Conservation (phyloP, 2,329 filamentous ascomycete species). For the Xylaria arbuscula region DNA sequence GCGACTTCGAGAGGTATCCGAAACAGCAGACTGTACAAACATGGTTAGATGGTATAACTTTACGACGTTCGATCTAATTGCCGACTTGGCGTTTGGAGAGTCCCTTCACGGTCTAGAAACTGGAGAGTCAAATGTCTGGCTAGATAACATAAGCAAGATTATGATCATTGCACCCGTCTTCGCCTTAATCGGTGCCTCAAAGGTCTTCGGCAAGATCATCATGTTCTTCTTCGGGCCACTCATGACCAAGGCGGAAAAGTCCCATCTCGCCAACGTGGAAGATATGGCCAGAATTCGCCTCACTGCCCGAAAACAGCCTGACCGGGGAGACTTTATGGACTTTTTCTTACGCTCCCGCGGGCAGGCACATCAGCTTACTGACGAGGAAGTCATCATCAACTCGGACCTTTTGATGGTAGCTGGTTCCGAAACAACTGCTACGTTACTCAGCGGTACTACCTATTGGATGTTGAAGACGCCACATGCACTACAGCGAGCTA, state of each 20-base stretch:
- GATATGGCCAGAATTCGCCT: constrained; percentile 40
- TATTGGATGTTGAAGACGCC: constrained; percentile 49
- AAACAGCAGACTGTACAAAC: constrained; percentile 37
- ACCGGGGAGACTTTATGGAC: constrained; percentile 48
- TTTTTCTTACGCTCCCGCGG: constrained; percentile 48
- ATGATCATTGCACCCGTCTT: constrained; percentile 40
- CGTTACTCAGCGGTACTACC: constrained; percentile 42
- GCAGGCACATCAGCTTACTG: constrained; percentile 44
- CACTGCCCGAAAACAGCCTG: constrained; percentile 41
- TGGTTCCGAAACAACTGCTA: constrained; percentile 49
- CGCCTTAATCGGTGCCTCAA: constrained; percentile 35
- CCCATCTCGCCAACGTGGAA: constrained; percentile 42
- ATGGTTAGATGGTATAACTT: constrained; percentile 53
- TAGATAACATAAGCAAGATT: constrained; percentile 42
- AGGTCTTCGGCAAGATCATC: constrained; percentile 34
- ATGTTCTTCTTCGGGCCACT: constrained; percentile 39
- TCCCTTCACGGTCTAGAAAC: constrained; percentile 51
- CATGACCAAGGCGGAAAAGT: constrained; percentile 44
- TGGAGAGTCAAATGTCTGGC: constrained; percentile 49
- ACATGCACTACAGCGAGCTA: constrained; percentile 39
- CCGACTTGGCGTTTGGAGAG: constrained; percentile 42
- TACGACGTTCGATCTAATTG: constrained; percentile 45
- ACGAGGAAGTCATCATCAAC: constrained; percentile 49
- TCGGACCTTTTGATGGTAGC: constrained; percentile 48
- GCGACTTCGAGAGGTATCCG: constrained; percentile 42